These are phyloP conservation scores for Artemisia argyi DNA, from an alignment of 129 eudicot species.

Conservation along the genomic window DNA sequence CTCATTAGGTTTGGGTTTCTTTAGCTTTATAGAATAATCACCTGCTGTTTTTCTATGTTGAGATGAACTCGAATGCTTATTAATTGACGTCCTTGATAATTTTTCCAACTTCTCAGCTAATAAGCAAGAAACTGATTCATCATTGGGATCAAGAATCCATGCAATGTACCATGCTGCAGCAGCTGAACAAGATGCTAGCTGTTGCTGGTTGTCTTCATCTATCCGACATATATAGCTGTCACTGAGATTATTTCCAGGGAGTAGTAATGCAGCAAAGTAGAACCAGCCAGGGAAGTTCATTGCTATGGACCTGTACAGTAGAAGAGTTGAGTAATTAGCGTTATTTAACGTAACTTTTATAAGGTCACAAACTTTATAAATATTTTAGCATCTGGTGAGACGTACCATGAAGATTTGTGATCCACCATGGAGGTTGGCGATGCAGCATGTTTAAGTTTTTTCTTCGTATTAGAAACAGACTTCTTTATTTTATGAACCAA, in stretches of 20 bases:
- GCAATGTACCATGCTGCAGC: conserved; percentile 70
- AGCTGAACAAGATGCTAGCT: conserved; percentile 37
- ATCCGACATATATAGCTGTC: conserved; percentile 10
- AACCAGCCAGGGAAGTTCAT: conserved; percentile 75
- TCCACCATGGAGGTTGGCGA: conserved; percentile 40
- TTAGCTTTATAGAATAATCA: conserved; percentile 10
- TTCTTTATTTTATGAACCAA: conserved; percentile 41
- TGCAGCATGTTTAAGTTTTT: conserved; percentile 36
- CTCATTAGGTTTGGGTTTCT: conserved; percentile 27
- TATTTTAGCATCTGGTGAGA: conserved; percentile 7
- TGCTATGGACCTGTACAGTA: conserved; percentile 58
- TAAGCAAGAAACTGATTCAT: conserved; percentile 29
- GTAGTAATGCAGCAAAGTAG: conserved; percentile 49
- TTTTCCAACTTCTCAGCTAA: conserved; percentile 45
- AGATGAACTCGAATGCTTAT: conserved; percentile 29
- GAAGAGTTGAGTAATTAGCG: neutral
- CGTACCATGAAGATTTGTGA: conserved; percentile 72
- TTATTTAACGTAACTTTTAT: neutral
- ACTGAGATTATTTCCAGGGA: conserved; percentile 23
- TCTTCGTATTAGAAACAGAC: conserved; percentile 33
- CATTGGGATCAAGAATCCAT: conserved; percentile 63
- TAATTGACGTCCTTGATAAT: conserved; percentile 34
- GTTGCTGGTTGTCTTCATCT: conserved; percentile 20
- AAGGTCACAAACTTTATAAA: neutral
- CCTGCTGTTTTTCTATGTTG: conserved; percentile 14